Evolutionary conservation across 1,139 yeast genomes (phyloP).

Genomic region (Yamadazyma membranifaciens): DNA sequence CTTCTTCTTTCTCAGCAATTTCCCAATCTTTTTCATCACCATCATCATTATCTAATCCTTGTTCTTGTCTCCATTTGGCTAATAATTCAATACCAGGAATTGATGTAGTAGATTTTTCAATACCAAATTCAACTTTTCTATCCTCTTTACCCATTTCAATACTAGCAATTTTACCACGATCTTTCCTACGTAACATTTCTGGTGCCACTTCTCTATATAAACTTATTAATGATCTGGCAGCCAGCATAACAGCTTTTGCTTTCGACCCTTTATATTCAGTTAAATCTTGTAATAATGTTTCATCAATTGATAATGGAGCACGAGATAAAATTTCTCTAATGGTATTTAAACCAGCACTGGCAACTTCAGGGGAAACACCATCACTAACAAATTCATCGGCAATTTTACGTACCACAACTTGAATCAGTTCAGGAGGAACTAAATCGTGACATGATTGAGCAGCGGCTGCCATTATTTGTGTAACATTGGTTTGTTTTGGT

Average conservation of each 20-base stretch:
- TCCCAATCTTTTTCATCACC: conserved; percentile 42
- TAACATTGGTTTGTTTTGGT: conserved; percentile 91
- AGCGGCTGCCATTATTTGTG: conserved; percentile 93
- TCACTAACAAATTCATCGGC: conserved; percentile 98
- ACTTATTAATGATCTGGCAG: conserved; percentile 85
- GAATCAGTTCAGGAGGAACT: conserved; percentile 90
- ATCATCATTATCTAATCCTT: conserved; percentile 46
- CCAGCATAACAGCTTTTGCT: conserved; percentile 90
- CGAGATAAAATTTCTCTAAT: conserved; percentile 89
- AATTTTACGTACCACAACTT: conserved; percentile 78
- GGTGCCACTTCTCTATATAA: conserved; percentile 94
- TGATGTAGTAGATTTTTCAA: conserved; percentile 58
- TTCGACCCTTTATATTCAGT: conserved; percentile 90
- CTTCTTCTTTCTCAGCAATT: conserved; percentile 48
- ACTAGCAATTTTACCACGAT: conserved; percentile 88
- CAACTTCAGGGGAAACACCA: conserved; percentile 97
- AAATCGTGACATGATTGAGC: conserved; percentile 97
- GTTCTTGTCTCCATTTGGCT: conserved; percentile 82
- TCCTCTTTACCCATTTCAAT: conserved; percentile 68
- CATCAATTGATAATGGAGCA: conserved; percentile 92
- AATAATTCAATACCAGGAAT: conserved; percentile 90
- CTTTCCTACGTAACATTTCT: conserved; percentile 84
- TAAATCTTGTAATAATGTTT: conserved; percentile 81
- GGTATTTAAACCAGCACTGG: conserved; percentile 95
- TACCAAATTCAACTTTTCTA: conserved; percentile 67